These are phyloP conservation scores for Euphorbia celastroides DNA, from an alignment of 441 rosid species.

Conservation along the genomic window DNA sequence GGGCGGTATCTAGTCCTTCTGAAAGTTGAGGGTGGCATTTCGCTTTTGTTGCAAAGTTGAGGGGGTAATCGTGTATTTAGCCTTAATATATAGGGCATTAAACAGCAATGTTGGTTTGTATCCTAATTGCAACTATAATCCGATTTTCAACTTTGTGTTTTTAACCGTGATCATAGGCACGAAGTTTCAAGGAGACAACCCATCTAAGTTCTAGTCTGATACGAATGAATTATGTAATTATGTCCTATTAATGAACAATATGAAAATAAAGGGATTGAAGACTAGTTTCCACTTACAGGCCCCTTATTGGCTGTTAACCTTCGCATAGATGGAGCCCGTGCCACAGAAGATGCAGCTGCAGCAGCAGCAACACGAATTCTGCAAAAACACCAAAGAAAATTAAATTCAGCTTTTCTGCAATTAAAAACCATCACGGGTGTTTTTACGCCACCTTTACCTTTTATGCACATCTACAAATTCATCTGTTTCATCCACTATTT, in stretches of 20 bases:
- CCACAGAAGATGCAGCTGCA: conserved; percentile 93
- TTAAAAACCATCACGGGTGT: neutral
- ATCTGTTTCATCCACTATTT: conserved; percentile 97
- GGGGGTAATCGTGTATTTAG: too few species aligned
- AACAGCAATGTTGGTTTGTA: too few species aligned
- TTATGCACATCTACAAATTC: conserved; percentile 95
- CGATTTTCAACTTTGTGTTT: neutral
- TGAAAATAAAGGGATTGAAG: neutral
- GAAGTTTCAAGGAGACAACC: neutral
- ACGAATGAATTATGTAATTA: neutral
- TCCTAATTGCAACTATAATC: neutral
- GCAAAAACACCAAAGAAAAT: conserved; percentile 20
- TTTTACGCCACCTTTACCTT: conserved; percentile 39
- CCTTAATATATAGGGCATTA: too few species aligned
- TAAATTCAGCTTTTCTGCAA: neutral
- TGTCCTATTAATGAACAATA: neutral
- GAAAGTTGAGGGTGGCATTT: too few species aligned
- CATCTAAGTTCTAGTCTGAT: neutral
- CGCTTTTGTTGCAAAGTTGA: too few species aligned
- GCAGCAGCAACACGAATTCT: conserved; percentile 99
- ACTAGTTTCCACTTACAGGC: conserved; percentile 43
- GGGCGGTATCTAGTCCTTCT: too few species aligned
- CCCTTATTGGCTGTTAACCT: conserved; percentile 61
- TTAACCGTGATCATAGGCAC: neutral
- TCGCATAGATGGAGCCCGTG: conserved; percentile 83